Conservation (phyloP, 176 grass and related monocot species). For the Elaeis guineensis region DNA sequence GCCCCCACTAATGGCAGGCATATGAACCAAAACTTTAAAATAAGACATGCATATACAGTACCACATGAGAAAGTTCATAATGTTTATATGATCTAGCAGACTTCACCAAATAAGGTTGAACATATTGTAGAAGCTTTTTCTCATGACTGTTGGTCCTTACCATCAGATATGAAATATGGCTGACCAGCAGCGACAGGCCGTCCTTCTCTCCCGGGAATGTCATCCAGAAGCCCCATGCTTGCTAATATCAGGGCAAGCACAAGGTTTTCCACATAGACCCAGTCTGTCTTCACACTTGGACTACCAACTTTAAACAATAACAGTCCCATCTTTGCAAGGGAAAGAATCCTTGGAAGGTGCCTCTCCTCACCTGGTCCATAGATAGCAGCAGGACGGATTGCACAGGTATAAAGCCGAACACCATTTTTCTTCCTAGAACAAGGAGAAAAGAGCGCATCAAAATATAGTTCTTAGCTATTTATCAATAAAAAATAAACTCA, state of each 20-base stretch:
- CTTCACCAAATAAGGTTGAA: no score
- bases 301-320: constrained; percentile 63
- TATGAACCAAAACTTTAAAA: no score
- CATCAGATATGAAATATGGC: constrained; percentile 91
- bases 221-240: constrained; percentile 72
- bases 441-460: background rate
- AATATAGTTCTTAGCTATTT: no score
- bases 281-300: constrained; percentile 77
- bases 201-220: constrained; percentile 63
- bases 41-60: no score
- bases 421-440: constrained; percentile 25
- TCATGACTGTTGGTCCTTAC: constrained; percentile 30
- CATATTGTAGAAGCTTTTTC: no score
- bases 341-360: constrained; percentile 83
- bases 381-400: constrained; percentile 82
- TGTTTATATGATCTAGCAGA: no score
- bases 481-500: no score
- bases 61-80: no score
- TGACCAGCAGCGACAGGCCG: constrained; percentile 66
- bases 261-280: constrained; percentile 89
- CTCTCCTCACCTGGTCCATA: constrained; percentile 87
- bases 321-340: constrained; percentile 79
- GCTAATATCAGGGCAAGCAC: constrained; percentile 84
- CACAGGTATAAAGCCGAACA: constrained; percentile 67
- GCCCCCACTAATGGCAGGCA: no score